Evolutionary conservation across 1,284 basidiomycete species (phyloP).

Genomic region (Fomes fomentarius): DNA sequence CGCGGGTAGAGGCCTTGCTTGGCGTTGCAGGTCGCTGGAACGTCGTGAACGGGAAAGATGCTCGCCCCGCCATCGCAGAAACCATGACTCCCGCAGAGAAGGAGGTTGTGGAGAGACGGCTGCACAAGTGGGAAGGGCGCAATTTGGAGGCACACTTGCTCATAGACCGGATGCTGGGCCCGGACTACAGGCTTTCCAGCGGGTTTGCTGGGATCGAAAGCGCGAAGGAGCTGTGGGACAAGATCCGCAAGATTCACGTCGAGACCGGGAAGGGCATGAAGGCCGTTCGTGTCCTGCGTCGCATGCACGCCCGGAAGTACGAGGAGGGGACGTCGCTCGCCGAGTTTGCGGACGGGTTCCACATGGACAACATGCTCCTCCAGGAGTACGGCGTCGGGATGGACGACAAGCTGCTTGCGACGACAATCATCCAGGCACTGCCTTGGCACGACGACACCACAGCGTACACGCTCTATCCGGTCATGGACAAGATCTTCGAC

Average conservation of each 20-base stretch:
- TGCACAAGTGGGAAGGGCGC: slow-evolving; percentile 3
- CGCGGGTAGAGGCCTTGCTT: background rate
- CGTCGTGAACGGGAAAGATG: slow-evolving; percentile 1
- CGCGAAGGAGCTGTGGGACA: slow-evolving; percentile 11
- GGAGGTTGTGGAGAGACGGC: background rate
- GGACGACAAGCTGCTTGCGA: background rate
- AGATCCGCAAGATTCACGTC: slow-evolving; percentile 1
- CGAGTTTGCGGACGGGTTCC: background rate
- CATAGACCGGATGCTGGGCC: background rate
- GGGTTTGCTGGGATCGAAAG: background rate
- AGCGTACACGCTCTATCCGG: background rate
- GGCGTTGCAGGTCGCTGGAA: background rate
- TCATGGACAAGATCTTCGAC: background rate
- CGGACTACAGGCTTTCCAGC: background rate
- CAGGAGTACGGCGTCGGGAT: background rate
- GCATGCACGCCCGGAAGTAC: slow-evolving; percentile 5
- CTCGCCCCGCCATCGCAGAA: background rate
- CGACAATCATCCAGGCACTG: background rate
- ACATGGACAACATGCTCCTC: slow-evolving; percentile 1
- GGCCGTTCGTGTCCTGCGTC: background rate
- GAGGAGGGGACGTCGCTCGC: background rate
- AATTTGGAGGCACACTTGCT: slow-evolving; percentile 2
- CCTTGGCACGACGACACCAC: background rate
- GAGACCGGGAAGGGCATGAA: background rate
- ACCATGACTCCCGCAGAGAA: background rate